Conservation (phyloP, 1,284 basidiomycete genomes). For the Papiliotrema nemorosa region DNA sequence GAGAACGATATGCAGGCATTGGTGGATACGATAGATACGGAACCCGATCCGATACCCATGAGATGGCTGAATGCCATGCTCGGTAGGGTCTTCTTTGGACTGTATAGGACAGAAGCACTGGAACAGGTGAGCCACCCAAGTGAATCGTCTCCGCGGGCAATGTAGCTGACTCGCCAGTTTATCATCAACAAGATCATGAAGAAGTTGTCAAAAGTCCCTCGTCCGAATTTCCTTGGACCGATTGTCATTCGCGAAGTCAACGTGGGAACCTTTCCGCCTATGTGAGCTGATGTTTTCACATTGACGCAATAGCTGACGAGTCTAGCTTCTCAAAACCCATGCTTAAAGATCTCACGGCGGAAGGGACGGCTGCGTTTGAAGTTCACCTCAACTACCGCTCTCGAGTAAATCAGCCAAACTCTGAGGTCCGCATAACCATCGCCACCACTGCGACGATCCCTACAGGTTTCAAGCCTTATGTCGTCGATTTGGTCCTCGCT, state of each 20-base stretch:
- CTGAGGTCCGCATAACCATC: slow-evolving; percentile 82
- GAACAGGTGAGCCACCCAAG: slow-evolving; percentile 54
- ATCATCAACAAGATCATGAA: slow-evolving; percentile 88
- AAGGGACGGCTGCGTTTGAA: slow-evolving; percentile 87
- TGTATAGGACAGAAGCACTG: slow-evolving; percentile 76
- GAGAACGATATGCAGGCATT: slow-evolving; percentile 77
- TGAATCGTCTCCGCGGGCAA: no score
- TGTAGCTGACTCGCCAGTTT: slow-evolving; percentile 48
- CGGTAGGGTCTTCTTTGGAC: slow-evolving; percentile 86
- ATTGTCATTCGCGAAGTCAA: slow-evolving; percentile 84
- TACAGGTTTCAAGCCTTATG: slow-evolving; percentile 76
- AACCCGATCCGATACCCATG: slow-evolving; percentile 91
- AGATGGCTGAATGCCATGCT: slow-evolving; percentile 94
- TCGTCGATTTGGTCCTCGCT: slow-evolving; percentile 82
- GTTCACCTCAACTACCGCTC: slow-evolving; percentile 68
- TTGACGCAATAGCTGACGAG: slow-evolving; percentile 1
- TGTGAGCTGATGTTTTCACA: slow-evolving; percentile 21
- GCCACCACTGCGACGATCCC: slow-evolving; percentile 76
- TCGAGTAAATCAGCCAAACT: slow-evolving; percentile 52
- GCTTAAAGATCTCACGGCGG: slow-evolving; percentile 90
- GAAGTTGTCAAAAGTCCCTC: slow-evolving; percentile 86
- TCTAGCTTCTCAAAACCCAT: slow-evolving; percentile 85
- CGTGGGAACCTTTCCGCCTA: slow-evolving; percentile 71
- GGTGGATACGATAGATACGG: slow-evolving; percentile 78
- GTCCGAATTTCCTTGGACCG: slow-evolving; percentile 79